Evolutionary conservation across 495 filamentous ascomycete species (phyloP).

Genomic region (Choiromyces venosus): DNA sequence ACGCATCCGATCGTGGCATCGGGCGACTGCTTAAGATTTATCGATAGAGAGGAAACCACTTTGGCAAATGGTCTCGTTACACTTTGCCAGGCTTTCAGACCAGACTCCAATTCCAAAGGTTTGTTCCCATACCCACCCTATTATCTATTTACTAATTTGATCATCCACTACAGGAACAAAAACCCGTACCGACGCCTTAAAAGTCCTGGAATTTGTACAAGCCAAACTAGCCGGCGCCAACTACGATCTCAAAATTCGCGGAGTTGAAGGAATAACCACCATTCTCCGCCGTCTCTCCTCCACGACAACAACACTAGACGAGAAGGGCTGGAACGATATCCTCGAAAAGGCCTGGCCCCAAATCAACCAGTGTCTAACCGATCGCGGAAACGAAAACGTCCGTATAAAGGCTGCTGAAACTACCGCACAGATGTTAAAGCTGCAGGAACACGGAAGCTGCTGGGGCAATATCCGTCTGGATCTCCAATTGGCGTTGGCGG

Average conservation of each 20-base stretch:
- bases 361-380: constrained; percentile 27
- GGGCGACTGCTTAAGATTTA: not conserved
- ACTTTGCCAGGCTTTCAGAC: constrained; percentile 29
- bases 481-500: constrained; percentile 29
- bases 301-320: constrained; percentile 15
- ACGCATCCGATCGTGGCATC: not conserved
- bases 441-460: constrained; percentile 28
- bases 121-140: not conserved
- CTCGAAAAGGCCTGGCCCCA: constrained; percentile 28
- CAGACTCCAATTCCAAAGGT: constrained; percentile 26
- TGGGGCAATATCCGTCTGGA: constrained; percentile 29
- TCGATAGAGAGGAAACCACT: not conserved
- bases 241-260: constrained; percentile 38
- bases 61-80: constrained; percentile 32
- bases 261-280: constrained; percentile 27
- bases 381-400: constrained; percentile 36
- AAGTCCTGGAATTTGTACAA: constrained; percentile 26
- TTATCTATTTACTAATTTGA: not conserved
- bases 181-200: constrained; percentile 20
- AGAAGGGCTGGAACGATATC: constrained; percentile 23
- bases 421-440: constrained; percentile 20
- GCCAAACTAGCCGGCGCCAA: constrained; percentile 30
- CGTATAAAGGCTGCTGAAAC: constrained; percentile 33
- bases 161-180: constrained; percentile 6
- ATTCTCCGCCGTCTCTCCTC: constrained; percentile 22